Percentiles rank a stretch among this genome's conserved stretches.
These are phyloP conservation scores for Gossypium australe DNA, from an alignment of 345 rosid genomes.

Conservation along the genomic window DNA sequence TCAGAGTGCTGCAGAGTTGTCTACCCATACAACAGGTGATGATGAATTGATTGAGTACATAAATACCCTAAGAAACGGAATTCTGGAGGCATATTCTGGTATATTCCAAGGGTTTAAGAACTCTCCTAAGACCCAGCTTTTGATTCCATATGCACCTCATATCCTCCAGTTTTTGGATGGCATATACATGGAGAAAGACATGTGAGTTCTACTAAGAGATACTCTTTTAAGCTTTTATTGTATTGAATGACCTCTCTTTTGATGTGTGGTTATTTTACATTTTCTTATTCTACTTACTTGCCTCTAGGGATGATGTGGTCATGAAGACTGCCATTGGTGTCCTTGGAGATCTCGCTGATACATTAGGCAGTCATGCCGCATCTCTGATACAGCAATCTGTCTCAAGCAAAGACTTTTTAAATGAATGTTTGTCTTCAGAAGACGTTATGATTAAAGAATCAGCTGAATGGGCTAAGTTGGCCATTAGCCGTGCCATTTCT, in stretches of 20 bases:
- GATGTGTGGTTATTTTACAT: neutral
- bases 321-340: slow-evolving; percentile 79
- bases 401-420: slow-evolving; percentile 65
- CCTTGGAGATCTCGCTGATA: slow-evolving; percentile 73
- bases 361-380: slow-evolving; percentile 67
- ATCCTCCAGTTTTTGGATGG: slow-evolving; percentile 73
- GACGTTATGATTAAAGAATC: slow-evolving; percentile 65
- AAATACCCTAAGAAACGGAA: slow-evolving; percentile 66
- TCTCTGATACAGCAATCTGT: slow-evolving; percentile 66
- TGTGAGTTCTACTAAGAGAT: slow-evolving; percentile 35
- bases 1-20: slow-evolving; percentile 68
- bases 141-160: slow-evolving; percentile 69
- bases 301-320: slow-evolving; percentile 64
- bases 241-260: neutral
- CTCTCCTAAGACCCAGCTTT: slow-evolving; percentile 63
- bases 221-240: neutral
- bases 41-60: slow-evolving; percentile 72
- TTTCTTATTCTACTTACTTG: neutral
- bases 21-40: slow-evolving; percentile 53
- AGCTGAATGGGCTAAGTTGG: slow-evolving; percentile 74
- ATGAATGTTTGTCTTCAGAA: slow-evolving; percentile 67
- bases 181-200: slow-evolving; percentile 74
- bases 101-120: slow-evolving; percentile 75
- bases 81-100: slow-evolving; percentile 74
- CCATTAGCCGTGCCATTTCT: slow-evolving; percentile 67